These are phyloP conservation scores for Dryadomyces quercus-mongolicae DNA, from an alignment of 2,329 filamentous ascomycete species.

Conservation along the genomic window DNA sequence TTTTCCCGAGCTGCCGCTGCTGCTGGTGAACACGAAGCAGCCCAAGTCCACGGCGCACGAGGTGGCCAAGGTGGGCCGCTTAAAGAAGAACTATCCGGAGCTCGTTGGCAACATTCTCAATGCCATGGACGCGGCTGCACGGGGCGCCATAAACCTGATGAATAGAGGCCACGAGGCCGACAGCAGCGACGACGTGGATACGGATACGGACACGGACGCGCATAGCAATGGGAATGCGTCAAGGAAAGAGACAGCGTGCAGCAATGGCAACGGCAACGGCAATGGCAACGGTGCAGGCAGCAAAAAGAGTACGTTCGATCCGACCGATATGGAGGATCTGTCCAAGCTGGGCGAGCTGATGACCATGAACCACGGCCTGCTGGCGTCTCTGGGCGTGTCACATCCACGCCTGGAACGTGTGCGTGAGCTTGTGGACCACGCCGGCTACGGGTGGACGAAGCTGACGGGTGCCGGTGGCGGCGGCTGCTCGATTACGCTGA, in stretches of 20 bases:
- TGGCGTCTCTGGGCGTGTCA: slow-evolving; percentile 86
- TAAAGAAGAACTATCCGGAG: slow-evolving; percentile 60
- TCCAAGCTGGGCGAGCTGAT: slow-evolving; percentile 74
- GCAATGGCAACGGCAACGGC: slow-evolving; percentile 53
- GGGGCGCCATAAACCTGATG: slow-evolving; percentile 41
- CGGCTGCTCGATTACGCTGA: slow-evolving; percentile 85
- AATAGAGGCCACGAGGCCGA: slow-evolving; percentile 22
- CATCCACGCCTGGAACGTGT: slow-evolving; percentile 88
- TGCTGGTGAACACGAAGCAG: slow-evolving; percentile 83
- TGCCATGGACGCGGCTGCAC: slow-evolving; percentile 65
- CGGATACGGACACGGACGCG: background rate
- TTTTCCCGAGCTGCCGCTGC: slow-evolving; percentile 83
- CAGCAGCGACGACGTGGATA: slow-evolving; percentile 1
- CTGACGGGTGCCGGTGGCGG: slow-evolving; percentile 91
- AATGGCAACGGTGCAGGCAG: slow-evolving; percentile 22
- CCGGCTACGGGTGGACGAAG: slow-evolving; percentile 92
- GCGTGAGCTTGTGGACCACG: slow-evolving; percentile 78
- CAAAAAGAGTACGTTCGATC: slow-evolving; percentile 44
- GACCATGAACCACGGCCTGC: slow-evolving; percentile 83
- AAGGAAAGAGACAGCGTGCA: slow-evolving; percentile 20
- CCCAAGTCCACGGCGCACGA: slow-evolving; percentile 75
- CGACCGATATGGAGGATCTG: slow-evolving; percentile 44
- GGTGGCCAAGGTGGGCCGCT: slow-evolving; percentile 69
- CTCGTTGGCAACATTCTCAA: slow-evolving; percentile 74
- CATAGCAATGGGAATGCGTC: background rate